Percentiles rank a stretch among this genome's conserved stretches.
These are phyloP conservation scores for Leccinum boreale DNA, from an alignment of 768 basidiomycete genomes.

Conservation along the genomic window DNA sequence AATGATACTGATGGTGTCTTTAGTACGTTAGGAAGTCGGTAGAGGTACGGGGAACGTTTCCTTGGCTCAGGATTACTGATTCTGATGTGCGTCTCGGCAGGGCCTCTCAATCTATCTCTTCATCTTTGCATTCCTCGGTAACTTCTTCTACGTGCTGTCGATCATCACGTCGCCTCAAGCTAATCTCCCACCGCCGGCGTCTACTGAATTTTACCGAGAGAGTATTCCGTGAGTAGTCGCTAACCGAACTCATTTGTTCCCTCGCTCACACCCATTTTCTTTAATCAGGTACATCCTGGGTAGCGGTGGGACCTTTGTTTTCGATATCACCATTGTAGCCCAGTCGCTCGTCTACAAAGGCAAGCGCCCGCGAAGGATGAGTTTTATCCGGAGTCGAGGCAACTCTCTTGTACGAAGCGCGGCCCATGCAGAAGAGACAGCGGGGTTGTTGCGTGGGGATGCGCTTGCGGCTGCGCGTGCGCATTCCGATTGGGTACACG, in stretches of 20 bases:
- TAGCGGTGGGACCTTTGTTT: constrained; percentile 88
- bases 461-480: constrained; percentile 28
- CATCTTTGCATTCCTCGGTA: constrained; percentile 90
- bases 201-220: constrained; percentile 69
- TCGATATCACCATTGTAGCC: constrained; percentile 87
- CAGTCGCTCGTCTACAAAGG: constrained; percentile 80
- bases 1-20: not conserved
- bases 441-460: constrained; percentile 47
- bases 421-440: constrained; percentile 44
- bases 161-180: constrained; percentile 76
- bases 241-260: not conserved
- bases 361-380: constrained; percentile 34
- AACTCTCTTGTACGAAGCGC: constrained; percentile 24
- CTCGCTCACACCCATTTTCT: not conserved
- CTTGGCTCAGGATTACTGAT: constrained; percentile 3
- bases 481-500: constrained; percentile 23
- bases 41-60: constrained; percentile 44
- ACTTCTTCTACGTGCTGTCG: constrained; percentile 88
- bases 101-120: constrained; percentile 95
- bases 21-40: constrained; percentile 90
- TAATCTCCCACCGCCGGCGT: constrained; percentile 52
- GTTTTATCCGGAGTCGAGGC: constrained; percentile 24
- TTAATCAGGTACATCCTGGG: constrained; percentile 75
- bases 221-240: constrained; percentile 70
- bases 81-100: constrained; percentile 34